These are phyloP conservation scores for Capronia epimyces DNA, from an alignment of 2,329 filamentous ascomycete species.

Conservation along the genomic window DNA sequence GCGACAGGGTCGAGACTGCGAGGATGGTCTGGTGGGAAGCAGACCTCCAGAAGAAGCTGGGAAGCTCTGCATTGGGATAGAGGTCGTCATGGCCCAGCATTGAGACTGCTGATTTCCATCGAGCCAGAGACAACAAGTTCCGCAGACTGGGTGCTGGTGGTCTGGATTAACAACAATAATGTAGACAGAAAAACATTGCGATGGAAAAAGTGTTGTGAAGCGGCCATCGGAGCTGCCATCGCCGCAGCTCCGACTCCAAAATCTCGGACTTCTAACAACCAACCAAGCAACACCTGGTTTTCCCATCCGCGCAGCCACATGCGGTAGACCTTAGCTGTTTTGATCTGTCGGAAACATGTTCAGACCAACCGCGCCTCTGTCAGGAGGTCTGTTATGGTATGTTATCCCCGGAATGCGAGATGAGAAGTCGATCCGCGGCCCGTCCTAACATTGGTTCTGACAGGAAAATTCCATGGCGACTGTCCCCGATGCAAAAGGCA, in stretches of 20 bases:
- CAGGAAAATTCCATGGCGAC: constrained; percentile 94
- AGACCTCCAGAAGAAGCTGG: constrained; percentile 57
- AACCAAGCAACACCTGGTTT: background rate
- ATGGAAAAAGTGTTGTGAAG: background rate
- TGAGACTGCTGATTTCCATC: constrained; percentile 14
- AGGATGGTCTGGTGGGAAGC: constrained; percentile 71
- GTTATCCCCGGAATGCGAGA: constrained; percentile 16
- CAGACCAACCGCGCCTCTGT: constrained; percentile 69
- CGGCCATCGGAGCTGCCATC: background rate
- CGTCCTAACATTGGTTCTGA: background rate
- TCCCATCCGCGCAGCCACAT: background rate
- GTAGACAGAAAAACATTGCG: background rate
- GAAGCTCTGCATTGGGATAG: constrained; percentile 40
- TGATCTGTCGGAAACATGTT: constrained; percentile 58
- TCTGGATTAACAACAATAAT: background rate
- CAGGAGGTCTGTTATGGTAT: constrained; percentile 77
- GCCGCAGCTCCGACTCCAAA: background rate
- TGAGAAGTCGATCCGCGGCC: background rate
- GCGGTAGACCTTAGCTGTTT: background rate
- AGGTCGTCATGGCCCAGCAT: constrained; percentile 36
- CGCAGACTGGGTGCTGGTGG: background rate
- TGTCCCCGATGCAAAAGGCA: constrained; percentile 85
- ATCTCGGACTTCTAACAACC: background rate
- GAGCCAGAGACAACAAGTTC: constrained; percentile 1
- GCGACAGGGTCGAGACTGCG: constrained; percentile 62